Percentiles rank a stretch among this genome's conserved stretches.
These are phyloP conservation scores for Aurinia saxatilis DNA, from an alignment of 345 rosid genomes.

Conservation along the genomic window DNA sequence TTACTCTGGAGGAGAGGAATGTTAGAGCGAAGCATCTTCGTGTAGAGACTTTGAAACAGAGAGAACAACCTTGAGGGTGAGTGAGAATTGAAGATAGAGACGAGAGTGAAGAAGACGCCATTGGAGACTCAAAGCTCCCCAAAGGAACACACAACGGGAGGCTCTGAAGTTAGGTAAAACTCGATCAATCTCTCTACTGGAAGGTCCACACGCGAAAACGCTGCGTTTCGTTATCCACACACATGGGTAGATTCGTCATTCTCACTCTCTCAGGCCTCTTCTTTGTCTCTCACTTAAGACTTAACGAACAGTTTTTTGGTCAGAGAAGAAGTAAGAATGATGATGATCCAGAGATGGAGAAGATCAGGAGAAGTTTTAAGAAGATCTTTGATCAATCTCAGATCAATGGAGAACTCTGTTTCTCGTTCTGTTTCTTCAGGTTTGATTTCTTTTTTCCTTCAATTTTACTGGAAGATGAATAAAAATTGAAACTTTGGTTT, in stretches of 20 bases:
- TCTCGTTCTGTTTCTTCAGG: conserved; percentile 25
- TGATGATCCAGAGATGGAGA: conserved; percentile 46
- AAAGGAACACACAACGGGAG: conserved; percentile 11
- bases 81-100: conserved; percentile 47
- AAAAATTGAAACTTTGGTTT: not conserved
- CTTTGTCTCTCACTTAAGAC: not conserved
- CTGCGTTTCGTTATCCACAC: conserved; percentile 16
- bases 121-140: conserved; percentile 21
- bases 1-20: conserved; percentile 30
- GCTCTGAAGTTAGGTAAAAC: conserved; percentile 26
- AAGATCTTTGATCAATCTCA: conserved; percentile 22
- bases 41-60: conserved; percentile 34
- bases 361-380: conserved; percentile 30
- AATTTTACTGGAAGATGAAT: not conserved
- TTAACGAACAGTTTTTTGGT: not conserved
- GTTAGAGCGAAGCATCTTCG: conserved; percentile 33
- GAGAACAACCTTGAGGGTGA: conserved; percentile 35
- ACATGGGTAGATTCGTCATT: not conserved
- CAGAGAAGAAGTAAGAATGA: not conserved
- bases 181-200: not conserved
- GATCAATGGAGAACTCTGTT: conserved; percentile 8
- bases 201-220: conserved; percentile 18
- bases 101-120: conserved; percentile 69
- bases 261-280: not conserved
- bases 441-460: not conserved